Base-by-base conservation (phyloP, 1,139 yeast species). In the Pichia sp. region DNA sequence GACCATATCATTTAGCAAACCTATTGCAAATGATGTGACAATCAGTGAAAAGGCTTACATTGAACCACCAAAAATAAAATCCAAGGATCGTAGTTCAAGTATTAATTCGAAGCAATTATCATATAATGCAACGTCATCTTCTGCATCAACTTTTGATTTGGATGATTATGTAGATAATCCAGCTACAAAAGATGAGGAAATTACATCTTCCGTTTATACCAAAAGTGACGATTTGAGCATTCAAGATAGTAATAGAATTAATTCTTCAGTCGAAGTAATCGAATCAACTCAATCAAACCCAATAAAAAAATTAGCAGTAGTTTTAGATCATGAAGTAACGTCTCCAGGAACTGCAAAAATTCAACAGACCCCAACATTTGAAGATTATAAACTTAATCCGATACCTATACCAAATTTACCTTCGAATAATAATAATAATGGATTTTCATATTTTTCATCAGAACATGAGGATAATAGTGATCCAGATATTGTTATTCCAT, bases 71-170 rank as follows among this genome's bases (percentile, higher is more conserved):
- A 29, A 22, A 10, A 4, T 20, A 8, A 33, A 4, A 3, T 27
- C 9, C 11, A 34, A n/a, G 7, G 35, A 12, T 4, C 4, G 8
- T 16, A 34, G 4, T 28, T 31, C 28, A 27, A 27, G 20, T 16
- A 5, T 11, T 9, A 16, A 20, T 16, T 27, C 41, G 6, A 35
- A 35, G n/a, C 39, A 38, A 22, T 34, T 33, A 12, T 12, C 44
- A n/a, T 38, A 31, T 30, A 34, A 44, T 10, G 20, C 32, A 3
- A 32, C 30, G 12, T 34, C 26, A 9, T 41, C 54, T 0, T 46
- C 51, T 12, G 20, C 37, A 6, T 51, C 54, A 3, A 47, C 51
- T 3, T 51, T 51, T 43, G 52, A 51, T 27, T 39, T 51, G 5
- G 50, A 41, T 41, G 44, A 46, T 33, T 50, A 50, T 39, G 47